Base-by-base conservation (phyloP, 441 rosid genomes). In the Omphalea diandra region DNA sequence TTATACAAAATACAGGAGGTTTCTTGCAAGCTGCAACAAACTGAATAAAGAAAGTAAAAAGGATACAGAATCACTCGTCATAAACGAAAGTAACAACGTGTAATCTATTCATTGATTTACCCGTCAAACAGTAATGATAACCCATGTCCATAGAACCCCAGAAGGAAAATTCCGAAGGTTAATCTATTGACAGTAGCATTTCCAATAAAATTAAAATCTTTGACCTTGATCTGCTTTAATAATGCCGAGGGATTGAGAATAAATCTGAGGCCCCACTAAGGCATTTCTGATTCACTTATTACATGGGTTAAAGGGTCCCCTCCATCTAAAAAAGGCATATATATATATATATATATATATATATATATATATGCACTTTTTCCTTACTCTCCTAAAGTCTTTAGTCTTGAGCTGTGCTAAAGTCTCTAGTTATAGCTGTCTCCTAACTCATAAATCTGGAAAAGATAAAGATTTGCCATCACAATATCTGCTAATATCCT, bases 21-120 rank as follows among this genome's bases (percentile, higher is more conserved):
- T 84, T 90, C 79, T 90, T 90, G 69, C 96, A 90, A 61, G 93
- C 96, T 79, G 85, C 96, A 73, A 90, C 82, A 61, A 90, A 86
- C 91, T 90, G 90, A 77, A 81, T 72, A 36, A 72, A 62, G 49
- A 75, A 73, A 74, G 60, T 63, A 36, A 70, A 54, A 71, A 69
- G 32, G 70, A 61, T 43, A 54, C 15, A 46, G 32, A 71, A 65
- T 38, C 32, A 54, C n/a, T 22, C n/a, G 17, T 22, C 35, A 55
- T 36, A 53, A 73, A 66, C 44, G 24, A 59, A 52, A 33, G 38
- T 44, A 52, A 57, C 22, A 63, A n/a, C 20, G 18, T 22, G 44
- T 9, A 22, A 33, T 47, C 49, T 41, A 36, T 22, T 38, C n/a
- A 5, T 58, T 33, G 41, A 36, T 71, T 58, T 53, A 52, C 53